Evolutionary conservation across 2,329 filamentous ascomycete species (phyloP), one percentile per base, ranked within the genome.

Genomic region (Ceratocystis destructans): DNA sequence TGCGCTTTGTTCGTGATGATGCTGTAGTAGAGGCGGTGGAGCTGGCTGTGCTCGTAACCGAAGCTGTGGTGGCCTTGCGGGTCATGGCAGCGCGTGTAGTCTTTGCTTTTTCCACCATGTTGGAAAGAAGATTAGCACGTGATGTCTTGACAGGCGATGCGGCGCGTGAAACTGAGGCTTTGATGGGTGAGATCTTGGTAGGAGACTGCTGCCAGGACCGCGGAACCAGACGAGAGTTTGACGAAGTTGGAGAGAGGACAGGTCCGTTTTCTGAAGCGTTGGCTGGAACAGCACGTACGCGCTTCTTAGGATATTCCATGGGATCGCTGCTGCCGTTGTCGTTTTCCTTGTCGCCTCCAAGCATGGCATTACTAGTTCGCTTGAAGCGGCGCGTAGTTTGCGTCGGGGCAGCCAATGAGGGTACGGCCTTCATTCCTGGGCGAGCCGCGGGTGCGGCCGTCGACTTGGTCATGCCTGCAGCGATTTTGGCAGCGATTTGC

Each of bases 191-290:
- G 5, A 55, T 45, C 45, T 10, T 78, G 74, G 28, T 66, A 53
- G 67, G 68, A 37, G 66, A 67, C 20, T 46, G 57, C 33, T 64
- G 68, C 62, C 53, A 66, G 28, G 37, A 64, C 15, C 67, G 64
- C n/a, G 83, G 83, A 25, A 83, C 77, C 17, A 88, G 80, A 64
- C 89, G 85, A 5, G 88, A 88, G 73, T 96, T 96, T 67, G 87
- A 87, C 0, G 89, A 92, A 64, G 89, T 87, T 1, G 90, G 90
- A 1, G 91, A 96, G 2, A 96, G 79, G 46, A 95, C 82, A 74
- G 87, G 80, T 62, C 80, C 76, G 69, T 83, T 75, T 70, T 78
- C 71, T 69, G 79, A 71, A 71, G 75, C 72, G 70, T 76, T 71
- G 69, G 74, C 69, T 2, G 62, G 66, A 10, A 76, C 74, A 53